Evolutionary conservation across 441 rosid species (phyloP).

Genomic region (Sinapis alba): DNA sequence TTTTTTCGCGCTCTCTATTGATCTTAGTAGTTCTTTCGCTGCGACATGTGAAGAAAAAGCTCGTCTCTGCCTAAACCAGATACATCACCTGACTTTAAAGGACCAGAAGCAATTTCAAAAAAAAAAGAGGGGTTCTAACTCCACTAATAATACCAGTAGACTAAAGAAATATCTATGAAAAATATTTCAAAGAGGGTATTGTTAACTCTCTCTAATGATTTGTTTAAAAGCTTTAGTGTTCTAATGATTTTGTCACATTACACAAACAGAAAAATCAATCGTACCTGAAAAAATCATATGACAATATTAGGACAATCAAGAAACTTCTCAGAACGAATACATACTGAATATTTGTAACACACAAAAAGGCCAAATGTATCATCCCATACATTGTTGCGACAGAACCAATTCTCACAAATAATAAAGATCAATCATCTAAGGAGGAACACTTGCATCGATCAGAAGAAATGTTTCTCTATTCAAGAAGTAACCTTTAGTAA

Average conservation of each 20-base stretch:
- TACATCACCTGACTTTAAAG: no score
- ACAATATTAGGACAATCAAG: background rate
- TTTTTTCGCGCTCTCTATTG: slow-evolving; percentile 40
- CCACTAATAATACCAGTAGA: no score
- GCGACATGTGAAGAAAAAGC: no score
- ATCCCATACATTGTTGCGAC: slow-evolving; percentile 64
- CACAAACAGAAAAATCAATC: slow-evolving; percentile 77
- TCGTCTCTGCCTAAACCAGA: no score
- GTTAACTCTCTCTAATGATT: slow-evolving; percentile 59
- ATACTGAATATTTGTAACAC: no score
- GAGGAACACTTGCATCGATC: no score
- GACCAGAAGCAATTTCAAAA: no score
- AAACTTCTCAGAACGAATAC: background rate
- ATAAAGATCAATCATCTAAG: slow-evolving; percentile 86
- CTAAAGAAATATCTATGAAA: no score
- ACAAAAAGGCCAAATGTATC: no score
- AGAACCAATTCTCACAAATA: slow-evolving; percentile 95
- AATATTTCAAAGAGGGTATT: slow-evolving; percentile 61
- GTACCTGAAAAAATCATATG: slow-evolving; percentile 53
- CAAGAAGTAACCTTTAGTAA: slow-evolving; percentile 87
- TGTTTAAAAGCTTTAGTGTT: slow-evolving; percentile 70
- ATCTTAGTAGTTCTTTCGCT: slow-evolving; percentile 88
- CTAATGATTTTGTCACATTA: slow-evolving; percentile 84
- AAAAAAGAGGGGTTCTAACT: no score
- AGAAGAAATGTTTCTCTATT: slow-evolving; percentile 77